Conservation (phyloP, 2,329 filamentous ascomycete species). For the Chaetothyriales sp. region DNA sequence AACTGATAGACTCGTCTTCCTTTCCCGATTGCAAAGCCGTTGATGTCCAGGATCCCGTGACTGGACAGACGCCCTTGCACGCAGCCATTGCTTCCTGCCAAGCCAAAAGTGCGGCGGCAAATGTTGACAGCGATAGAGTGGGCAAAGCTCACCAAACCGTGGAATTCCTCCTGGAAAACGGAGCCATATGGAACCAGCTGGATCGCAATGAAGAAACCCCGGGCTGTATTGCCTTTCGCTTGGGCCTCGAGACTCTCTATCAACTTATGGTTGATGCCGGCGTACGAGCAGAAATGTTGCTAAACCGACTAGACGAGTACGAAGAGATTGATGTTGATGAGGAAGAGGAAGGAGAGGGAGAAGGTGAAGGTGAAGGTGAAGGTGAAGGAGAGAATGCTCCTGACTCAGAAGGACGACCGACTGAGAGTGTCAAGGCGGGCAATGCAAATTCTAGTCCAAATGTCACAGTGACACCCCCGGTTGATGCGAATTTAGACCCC, state of each 20-base stretch:
- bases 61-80: conserved; percentile 76
- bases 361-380: no score
- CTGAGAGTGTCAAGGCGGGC: conserved; percentile 25
- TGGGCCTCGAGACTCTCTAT: conserved; percentile 60
- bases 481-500: background rate
- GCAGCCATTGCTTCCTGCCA: conserved; percentile 65
- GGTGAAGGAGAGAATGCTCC: no score
- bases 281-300: conserved; percentile 73
- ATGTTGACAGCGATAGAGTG: conserved; percentile 12
- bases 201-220: conserved; percentile 78
- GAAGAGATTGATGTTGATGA: conserved; percentile 41
- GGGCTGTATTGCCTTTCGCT: conserved; percentile 60
- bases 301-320: conserved; percentile 70
- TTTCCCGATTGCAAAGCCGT: conserved; percentile 37
- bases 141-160: conserved; percentile 47
- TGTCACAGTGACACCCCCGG: background rate
- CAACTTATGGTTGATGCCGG: conserved; percentile 75
- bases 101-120: conserved; percentile 20
- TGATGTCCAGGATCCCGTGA: conserved; percentile 68
- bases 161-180: conserved; percentile 63
- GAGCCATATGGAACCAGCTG: conserved; percentile 95
- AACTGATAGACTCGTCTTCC: conserved; percentile 12
- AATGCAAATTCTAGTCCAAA: conserved; percentile 6
- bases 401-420: conserved; percentile 15
- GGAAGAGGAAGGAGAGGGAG: conserved; percentile 11